Base-by-base conservation (phyloP, 2,329 filamentous ascomycete species). In the Pseudogymnoascus sp. region DNA sequence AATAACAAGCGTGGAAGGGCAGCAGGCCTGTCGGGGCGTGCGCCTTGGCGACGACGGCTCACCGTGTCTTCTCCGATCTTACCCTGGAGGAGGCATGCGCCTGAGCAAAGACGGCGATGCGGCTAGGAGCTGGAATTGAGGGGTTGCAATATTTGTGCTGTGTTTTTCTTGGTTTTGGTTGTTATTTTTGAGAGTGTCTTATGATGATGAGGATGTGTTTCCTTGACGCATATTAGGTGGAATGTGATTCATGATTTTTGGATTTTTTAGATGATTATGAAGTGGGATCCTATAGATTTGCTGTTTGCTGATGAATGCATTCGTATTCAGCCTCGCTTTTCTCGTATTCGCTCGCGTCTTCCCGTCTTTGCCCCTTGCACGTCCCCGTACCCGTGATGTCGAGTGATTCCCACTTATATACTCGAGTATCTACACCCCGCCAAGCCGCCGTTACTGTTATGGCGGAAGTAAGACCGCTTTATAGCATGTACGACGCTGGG, bases 1-100 rank as follows among this genome's bases (percentile, higher is more conserved):
- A 71, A 72, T 72, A 71, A 72, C 70, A 67, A 62, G 18, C 62
- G 67, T 67, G 67, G 67, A 67, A 66, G 70, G 70, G 70, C 69
- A 71, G 58, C 64, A 67, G 70, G 70, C 70, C 70, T 72, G 47
- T 54, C 47, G 47, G 11, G 47, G 47, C 47, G 22, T 58, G 32
- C 57, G 47, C 47, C 47, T 54, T 54, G 28, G 47, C 28, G 47
- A 54, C 47, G 47, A 54, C 47, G 28, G 47, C 47, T 54, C 47
- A 18, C 47, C 47, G 32, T 54, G 25, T 9, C 32, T 54, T 18
- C 28, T 54, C n/a, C 47, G 25, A 5, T 16, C 9, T n/a, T n/a
- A n/a, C 7, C 25, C 8, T 12, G 47, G 28, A 54, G 47, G 18
- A 54, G n/a, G 4, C 47, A 54, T 54, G 47, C 28, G 47, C 47